phyloP scores from a whole-genome alignment of 139 green algal species.

The Closterium sp. region DNA sequence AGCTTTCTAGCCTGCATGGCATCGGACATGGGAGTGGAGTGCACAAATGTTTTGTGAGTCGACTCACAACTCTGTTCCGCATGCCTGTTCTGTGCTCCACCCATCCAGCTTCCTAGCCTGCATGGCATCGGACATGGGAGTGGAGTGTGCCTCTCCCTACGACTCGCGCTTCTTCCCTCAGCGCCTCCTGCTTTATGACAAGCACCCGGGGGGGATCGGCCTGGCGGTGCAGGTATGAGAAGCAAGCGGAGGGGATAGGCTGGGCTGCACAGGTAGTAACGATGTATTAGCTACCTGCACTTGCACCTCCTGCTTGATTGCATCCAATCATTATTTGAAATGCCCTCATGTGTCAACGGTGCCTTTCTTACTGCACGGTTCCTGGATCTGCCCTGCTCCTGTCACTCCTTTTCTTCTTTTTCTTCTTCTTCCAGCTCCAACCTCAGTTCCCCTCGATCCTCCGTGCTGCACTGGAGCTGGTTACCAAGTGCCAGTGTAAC shows the following conservation, averaged over 20 bases:
- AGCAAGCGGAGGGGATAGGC: constrained; percentile 82
- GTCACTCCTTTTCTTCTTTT: not conserved
- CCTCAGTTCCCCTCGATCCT: not conserved
- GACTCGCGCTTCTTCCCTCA: constrained; percentile 78
- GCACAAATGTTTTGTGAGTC: too few relatives aligned
- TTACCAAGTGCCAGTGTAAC: too few relatives aligned
- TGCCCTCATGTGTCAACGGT: too few relatives aligned
- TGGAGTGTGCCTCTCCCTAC: constrained; percentile 76
- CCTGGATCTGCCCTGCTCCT: not conserved
- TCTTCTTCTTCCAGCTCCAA: not conserved
- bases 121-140: constrained; percentile 64
- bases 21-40: not conserved
- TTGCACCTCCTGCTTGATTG: not conserved
- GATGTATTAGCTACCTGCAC: not conserved
- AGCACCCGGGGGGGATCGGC: constrained; percentile 82
- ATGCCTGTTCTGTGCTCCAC: too few relatives aligned
- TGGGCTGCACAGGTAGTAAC: constrained; percentile 61
- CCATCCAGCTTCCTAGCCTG: constrained; percentile 61
- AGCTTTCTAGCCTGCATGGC: too few relatives aligned
- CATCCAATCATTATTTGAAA: too few relatives aligned
- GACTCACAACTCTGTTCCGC: too few relatives aligned
- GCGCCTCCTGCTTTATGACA: constrained; percentile 89
- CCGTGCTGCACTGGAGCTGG: too few relatives aligned
- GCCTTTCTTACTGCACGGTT: too few relatives aligned
- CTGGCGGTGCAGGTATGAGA: constrained; percentile 77